Percentiles rank a stretch among this genome's conserved stretches.
phyloP scores from a whole-genome alignment of 306 rosid species.

The Crataegus laevigata region DNA sequence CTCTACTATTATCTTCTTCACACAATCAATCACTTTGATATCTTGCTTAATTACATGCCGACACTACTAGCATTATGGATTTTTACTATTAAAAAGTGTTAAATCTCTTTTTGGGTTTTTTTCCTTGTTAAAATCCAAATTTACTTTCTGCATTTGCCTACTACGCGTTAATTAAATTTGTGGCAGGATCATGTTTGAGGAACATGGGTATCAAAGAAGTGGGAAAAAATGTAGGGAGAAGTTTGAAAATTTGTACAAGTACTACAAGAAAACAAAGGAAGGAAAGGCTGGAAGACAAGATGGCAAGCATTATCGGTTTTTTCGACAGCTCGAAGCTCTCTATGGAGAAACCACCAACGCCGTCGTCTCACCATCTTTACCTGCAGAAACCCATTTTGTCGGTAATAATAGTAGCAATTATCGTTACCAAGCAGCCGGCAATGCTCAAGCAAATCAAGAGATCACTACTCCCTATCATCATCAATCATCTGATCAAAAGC shows the following conservation, averaged over 20 bases:
- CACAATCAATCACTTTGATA: not conserved
- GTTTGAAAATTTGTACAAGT: constrained; percentile 87
- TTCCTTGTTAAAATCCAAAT: not conserved
- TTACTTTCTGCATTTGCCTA: not conserved
- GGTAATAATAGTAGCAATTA: constrained; percentile 22
- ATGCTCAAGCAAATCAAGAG: constrained; percentile 38
- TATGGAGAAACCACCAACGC: constrained; percentile 52
- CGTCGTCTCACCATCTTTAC: constrained; percentile 15
- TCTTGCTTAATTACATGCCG: not conserved
- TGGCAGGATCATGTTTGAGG: constrained; percentile 81
- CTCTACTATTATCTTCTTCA: not conserved
- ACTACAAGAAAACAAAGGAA: constrained; percentile 96
- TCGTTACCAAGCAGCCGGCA: constrained; percentile 20
- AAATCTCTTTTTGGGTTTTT: not conserved
- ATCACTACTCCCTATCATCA: not conserved
- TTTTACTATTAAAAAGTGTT: not conserved
- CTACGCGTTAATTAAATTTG: not conserved
- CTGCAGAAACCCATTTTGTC: constrained; percentile 36
- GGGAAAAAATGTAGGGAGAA: constrained; percentile 98
- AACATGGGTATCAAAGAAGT: constrained; percentile 92
- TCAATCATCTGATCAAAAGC: constrained; percentile 24
- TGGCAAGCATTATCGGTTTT: constrained; percentile 94
- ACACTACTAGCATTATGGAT: too few relatives aligned
- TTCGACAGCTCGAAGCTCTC: constrained; percentile 95
- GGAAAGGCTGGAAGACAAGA: constrained; percentile 96